phyloP scores from a whole-genome alignment of 192 early-diverging fungal species.

The Jimgerdemannia lactiflua region DNA sequence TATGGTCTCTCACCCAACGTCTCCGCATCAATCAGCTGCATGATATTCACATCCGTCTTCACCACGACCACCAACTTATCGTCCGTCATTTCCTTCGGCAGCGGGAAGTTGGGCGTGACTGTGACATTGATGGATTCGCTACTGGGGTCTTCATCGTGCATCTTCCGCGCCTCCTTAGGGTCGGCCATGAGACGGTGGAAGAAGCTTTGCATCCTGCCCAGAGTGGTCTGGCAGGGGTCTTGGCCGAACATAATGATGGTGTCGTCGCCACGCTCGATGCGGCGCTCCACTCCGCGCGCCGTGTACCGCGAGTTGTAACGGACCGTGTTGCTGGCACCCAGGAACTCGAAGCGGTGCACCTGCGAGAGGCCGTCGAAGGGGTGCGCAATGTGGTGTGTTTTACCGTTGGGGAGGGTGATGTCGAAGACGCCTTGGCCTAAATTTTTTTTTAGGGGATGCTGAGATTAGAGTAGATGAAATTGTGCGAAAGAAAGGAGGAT shows the following conservation, averaged over 20 bases:
- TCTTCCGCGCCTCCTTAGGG: not conserved
- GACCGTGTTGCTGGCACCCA: conserved; percentile 4
- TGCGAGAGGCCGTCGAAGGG: conserved; percentile 36
- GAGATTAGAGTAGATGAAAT: not conserved
- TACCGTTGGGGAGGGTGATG: conserved; percentile 26
- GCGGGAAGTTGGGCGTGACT: conserved; percentile 35
- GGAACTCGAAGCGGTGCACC: conserved; percentile 16
- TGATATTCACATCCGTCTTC: conserved; percentile 32
- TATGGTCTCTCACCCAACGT: conserved; percentile 17
- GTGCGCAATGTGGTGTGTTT: conserved; percentile 31
- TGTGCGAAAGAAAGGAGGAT: not conserved
- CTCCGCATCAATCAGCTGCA: conserved; percentile 28
- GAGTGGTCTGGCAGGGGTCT: conserved; percentile 32
- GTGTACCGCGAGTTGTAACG: conserved; percentile 9
- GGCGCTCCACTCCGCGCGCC: conserved; percentile 28
- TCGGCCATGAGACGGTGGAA: not conserved
- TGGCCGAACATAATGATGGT: conserved; percentile 36
- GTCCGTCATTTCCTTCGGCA: conserved; percentile 13
- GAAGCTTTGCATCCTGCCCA: conserved; percentile 18
- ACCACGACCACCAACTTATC: conserved; percentile 26
- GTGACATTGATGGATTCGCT: conserved; percentile 26
- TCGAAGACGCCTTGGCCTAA: conserved; percentile 31
- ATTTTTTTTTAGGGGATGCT: no score
- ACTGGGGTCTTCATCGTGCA: not conserved
- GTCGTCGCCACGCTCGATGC: conserved; percentile 22